A percentile compares a stretch with the other conserved stretches of the same genome.
phyloP scores from a whole-genome alignment of 768 basidiomycete genomes.

The Tricholoma furcatifolium region DNA sequence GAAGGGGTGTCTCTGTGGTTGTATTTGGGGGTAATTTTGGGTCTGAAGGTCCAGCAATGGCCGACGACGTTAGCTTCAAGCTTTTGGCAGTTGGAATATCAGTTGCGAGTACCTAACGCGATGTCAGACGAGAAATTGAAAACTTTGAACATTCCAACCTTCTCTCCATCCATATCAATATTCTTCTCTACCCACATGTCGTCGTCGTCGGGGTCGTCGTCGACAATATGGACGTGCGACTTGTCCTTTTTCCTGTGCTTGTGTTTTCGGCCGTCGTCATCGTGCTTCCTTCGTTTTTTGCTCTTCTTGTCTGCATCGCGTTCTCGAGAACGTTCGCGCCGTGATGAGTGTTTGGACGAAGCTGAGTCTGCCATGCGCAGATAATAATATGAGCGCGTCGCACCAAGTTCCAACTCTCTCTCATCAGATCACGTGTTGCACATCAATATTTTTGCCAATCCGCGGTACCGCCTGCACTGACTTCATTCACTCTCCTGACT shows the following conservation, averaged over 20 bases:
- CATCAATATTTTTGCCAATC: slow-evolving; percentile 1
- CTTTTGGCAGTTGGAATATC: slow-evolving; percentile 76
- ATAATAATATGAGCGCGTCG: background rate
- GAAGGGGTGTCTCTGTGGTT: slow-evolving; percentile 47
- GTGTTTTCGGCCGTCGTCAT: slow-evolving; percentile 36
- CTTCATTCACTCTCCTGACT: background rate
- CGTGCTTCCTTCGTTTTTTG: slow-evolving; percentile 56
- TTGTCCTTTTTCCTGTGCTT: slow-evolving; percentile 47
- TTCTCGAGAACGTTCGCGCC: slow-evolving; percentile 33
- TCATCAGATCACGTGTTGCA: slow-evolving; percentile 22
- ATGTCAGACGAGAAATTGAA: slow-evolving; percentile 10
- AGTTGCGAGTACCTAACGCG: slow-evolving; percentile 56
- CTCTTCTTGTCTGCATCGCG: slow-evolving; percentile 43
- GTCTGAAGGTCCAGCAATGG: slow-evolving; percentile 41
- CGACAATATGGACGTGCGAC: slow-evolving; percentile 45
- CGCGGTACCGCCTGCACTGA: background rate
- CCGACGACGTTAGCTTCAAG: slow-evolving; percentile 65
- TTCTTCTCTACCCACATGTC: slow-evolving; percentile 91
- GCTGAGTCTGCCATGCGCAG: slow-evolving; percentile 14
- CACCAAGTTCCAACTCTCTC: background rate
- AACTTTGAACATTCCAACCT: slow-evolving; percentile 35
- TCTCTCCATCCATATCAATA: slow-evolving; percentile 73
- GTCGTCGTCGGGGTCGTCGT: slow-evolving; percentile 73
- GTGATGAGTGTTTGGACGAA: slow-evolving; percentile 24
- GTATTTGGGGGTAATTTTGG: slow-evolving; percentile 46